Base-by-base conservation (phyloP, 441 rosid genomes). In the Brassica balearica region DNA sequence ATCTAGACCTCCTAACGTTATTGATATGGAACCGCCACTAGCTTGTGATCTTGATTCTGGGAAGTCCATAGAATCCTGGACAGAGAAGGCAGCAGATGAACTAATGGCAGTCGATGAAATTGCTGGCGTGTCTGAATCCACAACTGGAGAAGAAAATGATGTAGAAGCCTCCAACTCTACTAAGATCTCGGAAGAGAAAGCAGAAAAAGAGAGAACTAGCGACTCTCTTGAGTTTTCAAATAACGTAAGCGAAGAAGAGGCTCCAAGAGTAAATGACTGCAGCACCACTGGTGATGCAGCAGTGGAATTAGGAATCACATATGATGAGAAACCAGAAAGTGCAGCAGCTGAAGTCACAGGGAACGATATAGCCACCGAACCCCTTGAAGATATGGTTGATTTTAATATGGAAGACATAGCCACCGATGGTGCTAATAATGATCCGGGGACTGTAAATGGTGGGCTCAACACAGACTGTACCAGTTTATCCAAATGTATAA, bases 241-340 rank as follows among this genome's bases (percentile, higher is more conserved):
- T 61, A 38, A 61, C 19, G 75, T 6, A 73, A 62, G 10, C 6
- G 74, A 63, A 56, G 76, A 74, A 22, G 36, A 68, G 29, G 22
- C 41, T 69, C 58, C 65, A 38, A 65, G 48, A 53, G 66, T 38
- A 77, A 71, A 64, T 65, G 38, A 65, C 75, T 55, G 59, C 65
- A 23, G 32, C 41, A 51, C 55, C 69, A 34, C 29, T 63, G 66
- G 43, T 77, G 81, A 41, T 68, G 78, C 61, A 36, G 27, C 7
- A 62, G 65, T 63, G 75, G 82, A 79, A 53, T 12, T 73, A 63
- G 78, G 63, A 38, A 68, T 74, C 58, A 73, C 71, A 63, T 68
- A 69, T 63, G 74, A 34, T 61, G 81, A 71, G 68, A 77, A 77
- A 41, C 55, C 14, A 11, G 81, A 65, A 27, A 71, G 29, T 56